Conservation (phyloP, 2,329 filamentous ascomycete genomes). For the Bipolaris oryzae region DNA sequence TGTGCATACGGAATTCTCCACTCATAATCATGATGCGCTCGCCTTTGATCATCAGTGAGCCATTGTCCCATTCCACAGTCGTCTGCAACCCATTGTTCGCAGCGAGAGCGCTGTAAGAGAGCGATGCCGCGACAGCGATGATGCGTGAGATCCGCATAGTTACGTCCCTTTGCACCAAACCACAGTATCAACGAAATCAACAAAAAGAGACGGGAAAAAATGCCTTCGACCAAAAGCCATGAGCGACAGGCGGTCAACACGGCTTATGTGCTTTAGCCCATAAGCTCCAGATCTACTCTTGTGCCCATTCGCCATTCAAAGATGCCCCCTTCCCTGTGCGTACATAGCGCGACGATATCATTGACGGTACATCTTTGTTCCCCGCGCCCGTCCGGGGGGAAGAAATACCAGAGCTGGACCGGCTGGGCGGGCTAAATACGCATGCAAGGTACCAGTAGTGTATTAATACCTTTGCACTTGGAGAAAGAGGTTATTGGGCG, state of each 20-base stretch:
- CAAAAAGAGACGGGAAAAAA: background rate
- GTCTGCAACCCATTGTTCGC: slow-evolving; percentile 38
- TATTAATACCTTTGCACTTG: background rate
- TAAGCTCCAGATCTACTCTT: background rate
- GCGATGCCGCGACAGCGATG: slow-evolving; percentile 10
- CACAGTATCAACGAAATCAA: too few species aligned
- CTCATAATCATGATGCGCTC: slow-evolving; percentile 56
- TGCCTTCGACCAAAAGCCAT: background rate
- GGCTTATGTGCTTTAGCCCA: background rate
- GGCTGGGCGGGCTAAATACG: slow-evolving; percentile 1
- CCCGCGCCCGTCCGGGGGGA: background rate
- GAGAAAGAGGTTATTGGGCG: background rate
- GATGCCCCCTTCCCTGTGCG: background rate
- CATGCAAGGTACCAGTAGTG: slow-evolving; percentile 15
- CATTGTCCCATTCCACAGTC: slow-evolving; percentile 59
- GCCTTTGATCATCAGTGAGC: slow-evolving; percentile 58
- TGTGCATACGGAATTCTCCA: slow-evolving; percentile 54
- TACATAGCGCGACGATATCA: slow-evolving; percentile 6
- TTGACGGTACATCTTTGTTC: slow-evolving; percentile 16
- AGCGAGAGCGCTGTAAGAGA: slow-evolving; percentile 25
- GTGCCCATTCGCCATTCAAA: background rate
- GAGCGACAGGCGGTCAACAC: background rate
- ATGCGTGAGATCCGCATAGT: slow-evolving; percentile 18
- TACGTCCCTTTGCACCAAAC: background rate
- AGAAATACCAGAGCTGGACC: background rate